phyloP scores from a whole-genome alignment of 1,284 basidiomycete species.

The Marasmius sp. region DNA sequence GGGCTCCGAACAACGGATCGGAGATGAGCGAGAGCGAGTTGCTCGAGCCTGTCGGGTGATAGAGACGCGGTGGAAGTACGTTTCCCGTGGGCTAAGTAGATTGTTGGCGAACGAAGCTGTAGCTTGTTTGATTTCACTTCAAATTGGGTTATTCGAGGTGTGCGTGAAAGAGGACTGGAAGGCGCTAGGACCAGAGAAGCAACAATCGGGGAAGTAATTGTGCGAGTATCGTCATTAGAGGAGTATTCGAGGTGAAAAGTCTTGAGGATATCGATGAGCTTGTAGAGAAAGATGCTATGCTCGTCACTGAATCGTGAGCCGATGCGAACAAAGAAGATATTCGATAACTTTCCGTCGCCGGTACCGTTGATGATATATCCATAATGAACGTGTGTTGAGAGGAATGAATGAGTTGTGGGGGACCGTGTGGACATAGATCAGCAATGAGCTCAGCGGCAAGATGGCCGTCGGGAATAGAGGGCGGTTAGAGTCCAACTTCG shows the following conservation, averaged over 20 bases:
- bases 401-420: background rate
- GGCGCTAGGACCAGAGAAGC: slow-evolving; percentile 5
- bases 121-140: no score
- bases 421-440: background rate
- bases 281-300: no score
- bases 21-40: background rate
- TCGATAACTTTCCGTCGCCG: no score
- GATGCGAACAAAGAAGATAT: slow-evolving; percentile 16
- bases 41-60: background rate
- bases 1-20: slow-evolving; percentile 11
- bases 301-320: no score
- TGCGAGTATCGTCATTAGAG: background rate
- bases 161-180: slow-evolving; percentile 1
- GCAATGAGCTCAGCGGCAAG: background rate
- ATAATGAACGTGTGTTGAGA: no score
- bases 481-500: no score
- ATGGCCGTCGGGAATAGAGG: background rate
- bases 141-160: slow-evolving; percentile 35
- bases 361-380: no score
- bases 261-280: no score
- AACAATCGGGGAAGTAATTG: background rate
- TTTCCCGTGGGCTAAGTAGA: background rate
- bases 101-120: no score
- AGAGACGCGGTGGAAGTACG: background rate
- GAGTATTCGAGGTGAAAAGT: no score